Percentiles rank a stretch among this genome's conserved stretches.
phyloP scores from a whole-genome alignment of 768 basidiomycete species.

The Boletales sp. region DNA sequence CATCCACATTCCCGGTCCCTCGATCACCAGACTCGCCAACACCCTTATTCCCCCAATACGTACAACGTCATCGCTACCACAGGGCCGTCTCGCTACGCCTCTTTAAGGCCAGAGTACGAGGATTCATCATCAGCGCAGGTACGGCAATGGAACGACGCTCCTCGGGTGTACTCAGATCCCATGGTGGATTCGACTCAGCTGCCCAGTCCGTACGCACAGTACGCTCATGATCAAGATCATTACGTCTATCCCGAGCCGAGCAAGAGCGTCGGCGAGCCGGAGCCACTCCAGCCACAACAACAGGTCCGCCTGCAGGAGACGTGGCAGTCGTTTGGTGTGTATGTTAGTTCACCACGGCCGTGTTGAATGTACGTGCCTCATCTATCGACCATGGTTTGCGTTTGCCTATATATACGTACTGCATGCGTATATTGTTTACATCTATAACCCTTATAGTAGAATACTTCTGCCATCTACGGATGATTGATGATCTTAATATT shows the following conservation, averaged over 20 bases:
- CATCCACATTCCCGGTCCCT: constrained; percentile 10
- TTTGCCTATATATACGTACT: too few relatives aligned
- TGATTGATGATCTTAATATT: too few relatives aligned
- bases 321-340: constrained; percentile 66
- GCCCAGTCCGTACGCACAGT: constrained; percentile 1
- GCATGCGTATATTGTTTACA: too few relatives aligned
- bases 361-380: neutral
- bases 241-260: neutral
- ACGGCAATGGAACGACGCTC: constrained; percentile 13
- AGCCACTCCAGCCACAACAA: constrained; percentile 12
- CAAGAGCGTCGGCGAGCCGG: neutral
- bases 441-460: too few relatives aligned
- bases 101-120: constrained; percentile 5
- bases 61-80: neutral
- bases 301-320: constrained; percentile 45
- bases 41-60: constrained; percentile 9
- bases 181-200: neutral
- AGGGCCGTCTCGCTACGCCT: constrained; percentile 2
- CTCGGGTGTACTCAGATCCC: constrained; percentile 4
- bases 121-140: constrained; percentile 7
- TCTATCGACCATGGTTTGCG: too few relatives aligned
- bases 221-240: neutral
- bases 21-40: constrained; percentile 22
- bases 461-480: too few relatives aligned
- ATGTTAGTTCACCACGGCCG: constrained; percentile 33